These are phyloP conservation scores for Globisporangium paddicum DNA, from an alignment of 352 stramenopile genomes.

Conservation along the genomic window DNA sequence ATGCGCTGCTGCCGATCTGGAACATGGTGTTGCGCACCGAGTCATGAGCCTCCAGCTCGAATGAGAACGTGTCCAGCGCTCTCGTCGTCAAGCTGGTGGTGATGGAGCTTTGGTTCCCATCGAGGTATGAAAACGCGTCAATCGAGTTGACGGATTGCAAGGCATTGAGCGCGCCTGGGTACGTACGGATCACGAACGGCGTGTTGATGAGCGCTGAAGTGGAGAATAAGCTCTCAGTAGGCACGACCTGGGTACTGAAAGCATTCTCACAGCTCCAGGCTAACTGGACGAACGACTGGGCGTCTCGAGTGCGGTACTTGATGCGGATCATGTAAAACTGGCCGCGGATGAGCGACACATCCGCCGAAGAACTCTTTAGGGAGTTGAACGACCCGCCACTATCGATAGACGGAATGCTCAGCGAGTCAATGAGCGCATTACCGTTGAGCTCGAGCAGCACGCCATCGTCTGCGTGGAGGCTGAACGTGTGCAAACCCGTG, in stretches of 20 bases:
- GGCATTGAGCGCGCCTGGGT: conserved; percentile 69
- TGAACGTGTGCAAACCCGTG: conserved; percentile 78
- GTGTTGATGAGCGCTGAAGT: conserved; percentile 36
- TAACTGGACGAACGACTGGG: conserved; percentile 80
- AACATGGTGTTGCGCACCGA: conserved; percentile 77
- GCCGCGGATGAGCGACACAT: conserved; percentile 19
- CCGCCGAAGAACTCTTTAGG: conserved; percentile 2
- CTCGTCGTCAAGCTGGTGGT: conserved; percentile 17
- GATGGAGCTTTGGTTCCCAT: conserved; percentile 22
- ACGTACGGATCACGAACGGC: conserved; percentile 59
- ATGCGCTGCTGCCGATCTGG: conserved; percentile 75
- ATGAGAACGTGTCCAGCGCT: conserved; percentile 48
- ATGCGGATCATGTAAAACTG: conserved; percentile 80
- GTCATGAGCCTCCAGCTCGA: conserved; percentile 82
- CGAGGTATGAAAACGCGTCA: conserved; percentile 28
- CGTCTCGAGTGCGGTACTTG: conserved; percentile 78
- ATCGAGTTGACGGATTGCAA: conserved; percentile 55
- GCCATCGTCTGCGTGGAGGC: conserved; percentile 73
- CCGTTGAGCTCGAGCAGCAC: conserved; percentile 74
- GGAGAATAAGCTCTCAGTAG: conserved; percentile 31
- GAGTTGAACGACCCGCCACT: conserved; percentile 5
- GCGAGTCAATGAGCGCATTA: conserved; percentile 54
- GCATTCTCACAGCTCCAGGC: conserved; percentile 59
- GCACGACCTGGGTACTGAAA: conserved; percentile 12
- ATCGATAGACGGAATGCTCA: conserved; percentile 8